phyloP scores from a whole-genome alignment of 257 asterid genomes.

The Solanum lycopersicoides region DNA sequence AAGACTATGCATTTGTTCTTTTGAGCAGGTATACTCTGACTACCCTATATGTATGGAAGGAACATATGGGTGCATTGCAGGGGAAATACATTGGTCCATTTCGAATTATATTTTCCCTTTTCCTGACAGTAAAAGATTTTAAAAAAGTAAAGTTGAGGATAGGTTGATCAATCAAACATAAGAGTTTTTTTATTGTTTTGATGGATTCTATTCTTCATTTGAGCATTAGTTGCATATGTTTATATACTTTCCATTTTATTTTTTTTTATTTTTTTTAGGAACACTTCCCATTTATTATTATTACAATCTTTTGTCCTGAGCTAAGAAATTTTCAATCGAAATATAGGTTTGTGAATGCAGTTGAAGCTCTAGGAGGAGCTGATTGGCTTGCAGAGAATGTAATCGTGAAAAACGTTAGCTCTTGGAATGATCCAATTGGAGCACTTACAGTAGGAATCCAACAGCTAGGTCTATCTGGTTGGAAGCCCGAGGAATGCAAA shows the following conservation, averaged over 20 bases:
- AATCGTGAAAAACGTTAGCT: slow-evolving; percentile 30
- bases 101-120: background rate
- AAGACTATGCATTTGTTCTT: slow-evolving; percentile 93
- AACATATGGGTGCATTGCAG: background rate
- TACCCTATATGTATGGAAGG: background rate
- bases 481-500: slow-evolving; percentile 80
- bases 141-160: background rate
- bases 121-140: background rate
- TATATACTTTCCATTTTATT: background rate
- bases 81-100: background rate
- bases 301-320: background rate
- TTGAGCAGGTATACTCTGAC: slow-evolving; percentile 69
- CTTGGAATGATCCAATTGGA: slow-evolving; percentile 65
- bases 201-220: background rate
- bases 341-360: slow-evolving; percentile 70
- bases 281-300: background rate
- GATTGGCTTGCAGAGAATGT: slow-evolving; percentile 53
- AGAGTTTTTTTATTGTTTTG: background rate
- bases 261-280: too few species aligned
- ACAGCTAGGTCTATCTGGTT: slow-evolving; percentile 78
- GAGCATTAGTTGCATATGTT: background rate
- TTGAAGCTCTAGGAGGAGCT: slow-evolving; percentile 76
- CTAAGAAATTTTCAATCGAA: background rate
- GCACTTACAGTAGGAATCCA: slow-evolving; percentile 58
- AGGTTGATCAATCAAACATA: background rate